phyloP scores from a whole-genome alignment of 305 asterid species.

The Ilex paraguariensis region DNA sequence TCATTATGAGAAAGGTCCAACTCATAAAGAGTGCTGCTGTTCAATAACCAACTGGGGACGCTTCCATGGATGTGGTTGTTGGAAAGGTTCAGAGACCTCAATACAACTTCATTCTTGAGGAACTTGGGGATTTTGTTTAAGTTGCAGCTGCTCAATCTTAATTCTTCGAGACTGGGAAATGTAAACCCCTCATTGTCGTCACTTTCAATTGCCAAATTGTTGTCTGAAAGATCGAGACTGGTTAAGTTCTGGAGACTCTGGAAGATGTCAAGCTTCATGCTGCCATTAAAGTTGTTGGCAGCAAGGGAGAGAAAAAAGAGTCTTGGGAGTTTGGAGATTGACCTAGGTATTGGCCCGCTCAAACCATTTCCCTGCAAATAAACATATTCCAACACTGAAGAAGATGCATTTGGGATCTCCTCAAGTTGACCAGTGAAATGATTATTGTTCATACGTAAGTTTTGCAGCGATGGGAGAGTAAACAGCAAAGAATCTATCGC shows the following conservation, averaged over 20 bases:
- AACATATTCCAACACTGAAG: not conserved
- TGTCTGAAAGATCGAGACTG: not conserved
- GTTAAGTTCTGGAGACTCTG: not conserved
- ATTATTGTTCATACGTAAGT: not conserved
- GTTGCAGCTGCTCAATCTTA: slow-evolving; percentile 1
- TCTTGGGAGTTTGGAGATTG: not conserved
- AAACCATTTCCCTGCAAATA: not conserved
- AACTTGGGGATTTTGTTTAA: not conserved
- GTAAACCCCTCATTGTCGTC: not conserved
- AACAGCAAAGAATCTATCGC: not conserved
- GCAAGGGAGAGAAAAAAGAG: not conserved
- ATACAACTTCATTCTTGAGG: not conserved
- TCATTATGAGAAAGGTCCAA: slow-evolving; percentile 5
- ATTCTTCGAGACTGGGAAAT: not conserved
- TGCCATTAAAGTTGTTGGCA: slow-evolving; percentile 1
- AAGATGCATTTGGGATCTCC: not conserved
- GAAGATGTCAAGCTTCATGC: not conserved
- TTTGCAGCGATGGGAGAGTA: slow-evolving; percentile 2
- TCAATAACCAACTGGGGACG: too few species aligned
- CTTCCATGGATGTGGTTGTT: too few species aligned
- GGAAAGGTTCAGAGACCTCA: slow-evolving; percentile 3
- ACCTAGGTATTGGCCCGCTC: not conserved
- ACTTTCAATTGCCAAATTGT: slow-evolving; percentile 5
- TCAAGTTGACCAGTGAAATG: not conserved
- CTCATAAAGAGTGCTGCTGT: not conserved